A percentile compares a stretch with the other conserved stretches of the same genome.
Conservation (phyloP, 805 yeast species). For the Sporopachydermia lactativora region DNA sequence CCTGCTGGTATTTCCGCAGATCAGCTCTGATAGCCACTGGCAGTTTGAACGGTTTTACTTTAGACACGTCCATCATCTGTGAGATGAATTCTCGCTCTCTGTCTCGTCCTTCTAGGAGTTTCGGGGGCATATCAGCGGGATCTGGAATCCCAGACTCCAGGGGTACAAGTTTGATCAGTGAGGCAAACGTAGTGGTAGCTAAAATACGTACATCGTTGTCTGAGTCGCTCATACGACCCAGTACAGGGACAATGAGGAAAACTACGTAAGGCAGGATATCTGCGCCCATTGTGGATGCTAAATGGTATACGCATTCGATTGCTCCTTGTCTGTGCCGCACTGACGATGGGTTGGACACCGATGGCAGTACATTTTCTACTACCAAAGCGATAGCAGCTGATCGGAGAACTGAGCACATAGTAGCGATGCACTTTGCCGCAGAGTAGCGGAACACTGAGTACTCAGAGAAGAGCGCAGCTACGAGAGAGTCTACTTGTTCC, state of each 20-base stretch:
- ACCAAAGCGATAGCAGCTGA: slow-evolving; percentile 61
- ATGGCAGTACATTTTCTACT: slow-evolving; percentile 66
- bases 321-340: slow-evolving; percentile 80
- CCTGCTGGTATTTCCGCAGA: slow-evolving; percentile 89
- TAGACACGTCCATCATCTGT: slow-evolving; percentile 96
- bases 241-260: slow-evolving; percentile 86
- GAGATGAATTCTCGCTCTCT: slow-evolving; percentile 87
- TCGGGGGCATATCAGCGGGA: slow-evolving; percentile 80
- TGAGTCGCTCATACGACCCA: slow-evolving; percentile 97
- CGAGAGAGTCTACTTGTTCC: slow-evolving; percentile 38
- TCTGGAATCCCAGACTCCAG: slow-evolving; percentile 95
- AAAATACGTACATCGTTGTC: slow-evolving; percentile 76
- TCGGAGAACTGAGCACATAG: slow-evolving; percentile 57
- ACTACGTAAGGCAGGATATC: slow-evolving; percentile 89
- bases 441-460: slow-evolving; percentile 80
- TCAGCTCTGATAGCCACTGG: slow-evolving; percentile 92
- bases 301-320: slow-evolving; percentile 78
- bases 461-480: slow-evolving; percentile 45
- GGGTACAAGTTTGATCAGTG: slow-evolving; percentile 89
- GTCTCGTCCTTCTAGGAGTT: slow-evolving; percentile 77
- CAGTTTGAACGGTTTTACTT: slow-evolving; percentile 72
- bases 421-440: slow-evolving; percentile 79
- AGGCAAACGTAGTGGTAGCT: slow-evolving; percentile 94
- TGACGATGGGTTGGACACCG: slow-evolving; percentile 63
- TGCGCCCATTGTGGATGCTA: slow-evolving; percentile 74